Percentiles rank a stretch among this genome's conserved stretches.
These are phyloP conservation scores for Tulasnella sp. DNA, from an alignment of 768 basidiomycete genomes.

Conservation along the genomic window DNA sequence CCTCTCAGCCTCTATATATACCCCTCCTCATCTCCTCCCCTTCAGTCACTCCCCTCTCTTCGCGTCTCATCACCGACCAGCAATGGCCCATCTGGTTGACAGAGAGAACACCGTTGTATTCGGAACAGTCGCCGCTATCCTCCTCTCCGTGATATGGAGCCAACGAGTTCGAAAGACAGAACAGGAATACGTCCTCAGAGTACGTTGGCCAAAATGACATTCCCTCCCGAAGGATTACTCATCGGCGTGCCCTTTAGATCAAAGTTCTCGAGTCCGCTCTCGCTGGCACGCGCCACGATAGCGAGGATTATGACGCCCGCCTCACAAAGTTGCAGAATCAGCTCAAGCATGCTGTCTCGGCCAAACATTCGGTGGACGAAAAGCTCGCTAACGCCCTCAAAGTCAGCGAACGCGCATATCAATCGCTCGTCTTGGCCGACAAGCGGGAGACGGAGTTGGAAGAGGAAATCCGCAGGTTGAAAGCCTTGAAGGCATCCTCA, in stretches of 20 bases:
- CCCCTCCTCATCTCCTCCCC: not conserved
- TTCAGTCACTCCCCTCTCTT: not conserved
- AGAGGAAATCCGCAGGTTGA: conserved; percentile 8
- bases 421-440: conserved; percentile 11
- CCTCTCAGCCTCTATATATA: not conserved
- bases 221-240: not conserved
- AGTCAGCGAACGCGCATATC: conserved; percentile 16
- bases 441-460: conserved; percentile 10
- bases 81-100: conserved; percentile 3
- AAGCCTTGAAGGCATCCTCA: not conserved
- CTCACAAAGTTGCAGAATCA: not conserved
- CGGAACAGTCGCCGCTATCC: conserved; percentile 15
- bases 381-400: conserved; percentile 11
- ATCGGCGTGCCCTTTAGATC: not conserved
- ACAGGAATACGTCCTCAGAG: conserved; percentile 5
- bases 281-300: not conserved
- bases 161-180: conserved; percentile 17
- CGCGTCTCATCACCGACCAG: not conserved
- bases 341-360: not conserved
- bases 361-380: conserved; percentile 8
- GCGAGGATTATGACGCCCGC: not conserved
- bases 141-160: conserved; percentile 9
- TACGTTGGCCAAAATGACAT: not conserved
- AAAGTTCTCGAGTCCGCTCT: conserved; percentile 2
- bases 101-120: conserved; percentile 13